These are phyloP conservation scores for Musa acuminata DNA, from an alignment of 176 grass and related monocot species.

Conservation along the genomic window DNA sequence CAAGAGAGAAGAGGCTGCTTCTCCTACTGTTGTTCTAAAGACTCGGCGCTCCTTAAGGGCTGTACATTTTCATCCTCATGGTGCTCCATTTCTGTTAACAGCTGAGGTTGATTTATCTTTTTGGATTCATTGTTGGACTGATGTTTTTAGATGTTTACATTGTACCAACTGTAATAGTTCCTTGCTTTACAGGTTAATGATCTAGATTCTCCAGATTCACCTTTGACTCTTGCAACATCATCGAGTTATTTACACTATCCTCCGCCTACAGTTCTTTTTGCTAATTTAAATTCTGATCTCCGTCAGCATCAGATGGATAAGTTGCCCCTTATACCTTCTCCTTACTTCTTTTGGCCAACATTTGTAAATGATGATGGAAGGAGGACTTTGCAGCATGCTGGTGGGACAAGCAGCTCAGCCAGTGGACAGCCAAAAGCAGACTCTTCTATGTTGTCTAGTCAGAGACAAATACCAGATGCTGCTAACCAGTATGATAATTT, in stretches of 20 bases:
- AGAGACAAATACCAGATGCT: too few relatives aligned
- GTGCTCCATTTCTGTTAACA: slow-evolving; percentile 83
- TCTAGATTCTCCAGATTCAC: slow-evolving; percentile 75
- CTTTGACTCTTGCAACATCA: slow-evolving; percentile 74
- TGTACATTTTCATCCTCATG: slow-evolving; percentile 97
- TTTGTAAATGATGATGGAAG: slow-evolving; percentile 22
- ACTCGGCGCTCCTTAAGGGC: slow-evolving; percentile 97
- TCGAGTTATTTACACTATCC: slow-evolving; percentile 86
- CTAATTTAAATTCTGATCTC: slow-evolving; percentile 46
- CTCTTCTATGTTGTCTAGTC: neutral
- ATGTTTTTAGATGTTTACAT: too few relatives aligned
- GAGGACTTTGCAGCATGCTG: slow-evolving; percentile 30
- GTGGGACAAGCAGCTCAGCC: slow-evolving; percentile 11
- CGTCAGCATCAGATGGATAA: slow-evolving; percentile 39
- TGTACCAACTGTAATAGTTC: neutral
- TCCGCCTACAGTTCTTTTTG: slow-evolving; percentile 50
- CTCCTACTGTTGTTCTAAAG: slow-evolving; percentile 61
- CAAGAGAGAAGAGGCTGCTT: slow-evolving; percentile 53
- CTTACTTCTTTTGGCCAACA: slow-evolving; percentile 41
- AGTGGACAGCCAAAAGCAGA: slow-evolving; percentile 35
- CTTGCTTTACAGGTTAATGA: slow-evolving; percentile 69
- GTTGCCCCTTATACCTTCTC: slow-evolving; percentile 10
- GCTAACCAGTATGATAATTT: too few relatives aligned
- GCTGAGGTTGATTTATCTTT: slow-evolving; percentile 49
- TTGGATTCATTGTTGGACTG: too few relatives aligned